Conservation (phyloP, 2,329 filamentous ascomycete species). For the Sporothrix protearum region DNA sequence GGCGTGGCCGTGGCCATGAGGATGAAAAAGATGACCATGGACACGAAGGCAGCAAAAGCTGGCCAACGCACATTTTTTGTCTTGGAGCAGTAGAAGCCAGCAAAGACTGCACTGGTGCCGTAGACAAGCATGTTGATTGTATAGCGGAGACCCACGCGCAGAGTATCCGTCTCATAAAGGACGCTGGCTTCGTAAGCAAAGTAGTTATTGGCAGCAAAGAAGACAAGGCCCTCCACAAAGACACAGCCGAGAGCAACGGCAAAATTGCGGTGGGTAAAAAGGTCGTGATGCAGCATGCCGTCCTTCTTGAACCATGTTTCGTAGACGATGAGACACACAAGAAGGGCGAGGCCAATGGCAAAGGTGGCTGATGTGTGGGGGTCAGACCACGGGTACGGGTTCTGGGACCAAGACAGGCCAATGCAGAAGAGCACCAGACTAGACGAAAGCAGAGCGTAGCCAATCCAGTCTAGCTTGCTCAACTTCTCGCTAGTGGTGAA, state of each 20-base stretch:
- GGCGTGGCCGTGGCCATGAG: constrained; percentile 32
- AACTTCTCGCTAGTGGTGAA: constrained; percentile 36
- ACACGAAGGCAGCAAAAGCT: constrained; percentile 32
- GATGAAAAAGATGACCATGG: constrained; percentile 33
- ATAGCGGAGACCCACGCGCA: constrained; percentile 37
- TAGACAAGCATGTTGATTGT: constrained; percentile 36
- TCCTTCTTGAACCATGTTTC: constrained; percentile 38
- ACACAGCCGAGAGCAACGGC: constrained; percentile 37
- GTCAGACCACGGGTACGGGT: constrained; percentile 41
- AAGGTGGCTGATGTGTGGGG: constrained; percentile 39
- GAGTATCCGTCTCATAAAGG: constrained; percentile 36
- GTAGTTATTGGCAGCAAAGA: constrained; percentile 43
- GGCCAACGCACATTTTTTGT: constrained; percentile 33
- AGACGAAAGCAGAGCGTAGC: constrained; percentile 37
- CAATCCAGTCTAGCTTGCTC: constrained; percentile 39
- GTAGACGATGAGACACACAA: constrained; percentile 35
- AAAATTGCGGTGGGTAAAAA: constrained; percentile 40
- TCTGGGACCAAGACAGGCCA: constrained; percentile 40
- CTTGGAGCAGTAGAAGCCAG: constrained; percentile 35
- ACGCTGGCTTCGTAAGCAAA: constrained; percentile 40
- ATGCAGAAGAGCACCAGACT: constrained; percentile 41
- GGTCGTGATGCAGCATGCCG: constrained; percentile 42
- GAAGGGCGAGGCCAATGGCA: constrained; percentile 35
- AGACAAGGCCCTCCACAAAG: constrained; percentile 40
- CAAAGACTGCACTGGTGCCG: constrained; percentile 33